A percentile compares a stretch with the other conserved stretches of the same genome.
phyloP scores from a whole-genome alignment of 2,329 filamentous ascomycete genomes.

The Aotearoamyces nothofagi region DNA sequence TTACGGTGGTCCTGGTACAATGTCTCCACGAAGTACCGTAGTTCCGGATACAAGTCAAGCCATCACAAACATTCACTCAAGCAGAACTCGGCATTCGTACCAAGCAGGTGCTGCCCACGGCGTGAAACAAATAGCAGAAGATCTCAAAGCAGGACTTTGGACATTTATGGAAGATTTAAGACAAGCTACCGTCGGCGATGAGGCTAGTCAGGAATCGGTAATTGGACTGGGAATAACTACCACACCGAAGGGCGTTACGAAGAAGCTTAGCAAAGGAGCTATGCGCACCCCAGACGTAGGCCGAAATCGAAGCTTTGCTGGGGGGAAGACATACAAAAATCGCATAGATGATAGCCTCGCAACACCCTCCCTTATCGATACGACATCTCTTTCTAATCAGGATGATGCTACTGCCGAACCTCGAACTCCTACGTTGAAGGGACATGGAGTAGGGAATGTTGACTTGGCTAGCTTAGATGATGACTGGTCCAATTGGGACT shows the following conservation, averaged over 20 bases:
- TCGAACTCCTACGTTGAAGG: no score
- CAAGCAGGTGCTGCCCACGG: slow-evolving; percentile 16
- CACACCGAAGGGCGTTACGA: slow-evolving; percentile 32
- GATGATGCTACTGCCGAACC: no score
- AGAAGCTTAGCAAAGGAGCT: slow-evolving; percentile 20
- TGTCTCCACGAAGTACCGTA: slow-evolving; percentile 10
- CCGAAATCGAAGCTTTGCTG: slow-evolving; percentile 7
- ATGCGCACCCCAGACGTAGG: slow-evolving; percentile 8
- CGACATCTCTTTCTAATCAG: no score
- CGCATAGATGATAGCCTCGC: no score
- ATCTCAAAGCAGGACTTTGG: slow-evolving; percentile 79
- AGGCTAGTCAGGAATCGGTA: no score
- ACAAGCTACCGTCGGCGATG: slow-evolving; percentile 91
- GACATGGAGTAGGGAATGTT: no score
- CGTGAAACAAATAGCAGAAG: slow-evolving; percentile 33
- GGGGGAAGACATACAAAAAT: no score
- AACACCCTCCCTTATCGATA: no score
- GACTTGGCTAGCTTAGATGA: no score
- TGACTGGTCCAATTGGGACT: slow-evolving; percentile 53
- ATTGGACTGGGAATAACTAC: no score
- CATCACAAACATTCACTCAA: slow-evolving; percentile 12
- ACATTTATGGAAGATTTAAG: slow-evolving; percentile 92
- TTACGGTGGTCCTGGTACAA: slow-evolving; percentile 2
- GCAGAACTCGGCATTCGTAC: slow-evolving; percentile 17
- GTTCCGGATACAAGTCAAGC: slow-evolving; percentile 18